phyloP scores from a whole-genome alignment of 1,139 yeast genomes.

The Candida tropicalis region DNA sequence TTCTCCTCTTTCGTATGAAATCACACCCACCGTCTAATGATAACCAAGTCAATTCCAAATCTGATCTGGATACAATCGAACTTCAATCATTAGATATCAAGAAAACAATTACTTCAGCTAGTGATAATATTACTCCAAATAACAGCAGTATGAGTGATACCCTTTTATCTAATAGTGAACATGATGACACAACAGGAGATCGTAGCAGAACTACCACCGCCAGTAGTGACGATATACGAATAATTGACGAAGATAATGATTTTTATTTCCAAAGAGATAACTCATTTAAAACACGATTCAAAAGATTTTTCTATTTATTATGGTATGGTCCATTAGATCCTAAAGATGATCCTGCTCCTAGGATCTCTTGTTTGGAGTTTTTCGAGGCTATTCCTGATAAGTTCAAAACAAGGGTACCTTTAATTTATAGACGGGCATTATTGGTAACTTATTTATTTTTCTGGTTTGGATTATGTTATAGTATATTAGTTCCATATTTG shows the following conservation, averaged over 20 bases:
- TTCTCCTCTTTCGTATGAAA: not conserved
- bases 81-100: constrained; percentile 1
- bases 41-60: not conserved
- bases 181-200: too few species aligned
- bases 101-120: not conserved
- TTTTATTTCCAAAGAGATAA: constrained; percentile 1
- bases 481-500: constrained; percentile 41
- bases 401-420: constrained; percentile 32
- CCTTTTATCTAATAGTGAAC: not conserved
- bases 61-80: constrained; percentile 1
- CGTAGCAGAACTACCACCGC: too few species aligned
- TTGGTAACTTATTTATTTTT: constrained; percentile 39
- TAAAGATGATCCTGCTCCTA: constrained; percentile 50
- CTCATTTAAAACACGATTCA: constrained; percentile 5
- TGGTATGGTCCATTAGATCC: constrained; percentile 60
- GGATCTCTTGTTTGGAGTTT: constrained; percentile 24
- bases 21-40: not conserved
- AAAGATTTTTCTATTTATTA: constrained; percentile 14
- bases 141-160: not conserved
- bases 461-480: constrained; percentile 36
- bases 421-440: constrained; percentile 26
- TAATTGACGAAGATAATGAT: constrained; percentile 2
- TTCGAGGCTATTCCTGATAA: constrained; percentile 49
- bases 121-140: not conserved
- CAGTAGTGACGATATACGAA: not conserved